These are phyloP conservation scores for Candida chauliodis DNA, from an alignment of 805 yeast species.

Conservation along the genomic window DNA sequence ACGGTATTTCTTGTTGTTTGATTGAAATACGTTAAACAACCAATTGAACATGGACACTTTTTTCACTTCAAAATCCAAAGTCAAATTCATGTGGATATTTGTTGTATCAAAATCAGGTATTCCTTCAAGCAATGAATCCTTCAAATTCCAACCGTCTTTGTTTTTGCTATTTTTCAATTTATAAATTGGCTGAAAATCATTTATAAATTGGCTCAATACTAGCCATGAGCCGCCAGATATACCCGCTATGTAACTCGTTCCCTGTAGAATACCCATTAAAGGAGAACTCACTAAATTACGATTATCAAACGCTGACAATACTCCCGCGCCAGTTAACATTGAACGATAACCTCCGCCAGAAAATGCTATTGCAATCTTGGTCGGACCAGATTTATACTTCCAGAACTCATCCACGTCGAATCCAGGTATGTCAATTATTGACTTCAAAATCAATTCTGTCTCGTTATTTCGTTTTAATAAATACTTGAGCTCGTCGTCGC, in stretches of 20 bases:
- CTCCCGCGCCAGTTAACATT: slow-evolving; percentile 58
- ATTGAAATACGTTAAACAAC: background rate
- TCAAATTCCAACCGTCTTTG: slow-evolving; percentile 38
- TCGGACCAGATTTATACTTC: slow-evolving; percentile 13
- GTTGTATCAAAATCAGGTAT: slow-evolving; percentile 49
- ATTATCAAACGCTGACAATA: slow-evolving; percentile 47
- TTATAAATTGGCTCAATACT: slow-evolving; percentile 42
- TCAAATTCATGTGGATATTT: background rate
- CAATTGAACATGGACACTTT: background rate
- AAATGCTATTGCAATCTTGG: slow-evolving; percentile 37
- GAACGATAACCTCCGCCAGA: slow-evolving; percentile 59
- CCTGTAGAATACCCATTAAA: slow-evolving; percentile 52
- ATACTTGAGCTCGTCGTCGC: slow-evolving; percentile 23
- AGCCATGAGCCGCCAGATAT: slow-evolving; percentile 76
- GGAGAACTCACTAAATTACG: slow-evolving; percentile 33
- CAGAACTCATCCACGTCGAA: slow-evolving; percentile 24
- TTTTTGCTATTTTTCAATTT: slow-evolving; percentile 5
- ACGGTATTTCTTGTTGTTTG: background rate
- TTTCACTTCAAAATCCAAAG: background rate
- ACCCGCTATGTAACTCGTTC: slow-evolving; percentile 56
- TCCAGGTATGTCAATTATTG: slow-evolving; percentile 32
- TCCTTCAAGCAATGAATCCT: slow-evolving; percentile 51
- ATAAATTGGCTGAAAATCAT: slow-evolving; percentile 27
- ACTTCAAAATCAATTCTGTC: slow-evolving; percentile 20
- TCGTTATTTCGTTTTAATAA: slow-evolving; percentile 23